phyloP scores from a whole-genome alignment of 2,329 filamentous ascomycete genomes.

The Alternaria metachromatica region DNA sequence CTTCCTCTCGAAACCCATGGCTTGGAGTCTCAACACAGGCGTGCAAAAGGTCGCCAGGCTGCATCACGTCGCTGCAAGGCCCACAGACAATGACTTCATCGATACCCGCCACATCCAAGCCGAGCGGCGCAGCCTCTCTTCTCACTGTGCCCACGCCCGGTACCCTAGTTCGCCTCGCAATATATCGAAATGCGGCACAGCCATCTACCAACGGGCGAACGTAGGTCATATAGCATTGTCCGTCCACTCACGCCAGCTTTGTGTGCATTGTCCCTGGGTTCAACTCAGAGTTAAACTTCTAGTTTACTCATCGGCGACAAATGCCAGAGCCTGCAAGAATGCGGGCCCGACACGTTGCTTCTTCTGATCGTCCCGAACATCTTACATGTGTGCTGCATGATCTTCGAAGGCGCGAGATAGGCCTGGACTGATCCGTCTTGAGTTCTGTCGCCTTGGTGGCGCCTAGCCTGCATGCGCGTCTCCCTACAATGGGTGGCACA shows the following conservation, averaged over 20 bases:
- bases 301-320: constrained; percentile 1
- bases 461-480: neutral
- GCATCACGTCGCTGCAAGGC: neutral
- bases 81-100: neutral
- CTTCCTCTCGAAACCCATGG: neutral
- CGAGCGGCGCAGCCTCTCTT: neutral
- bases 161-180: constrained; percentile 7
- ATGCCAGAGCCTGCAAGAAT: constrained; percentile 1
- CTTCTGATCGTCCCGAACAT: constrained; percentile 2
- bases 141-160: neutral
- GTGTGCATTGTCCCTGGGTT: constrained; percentile 1
- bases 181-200: constrained; percentile 7
- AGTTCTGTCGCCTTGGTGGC: constrained; percentile 4
- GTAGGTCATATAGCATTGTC: neutral
- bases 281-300: neutral
- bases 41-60: neutral
- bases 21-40: neutral
- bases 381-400: neutral
- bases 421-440: neutral
- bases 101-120: neutral
- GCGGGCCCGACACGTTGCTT: constrained; percentile 8
- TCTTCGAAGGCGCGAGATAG: constrained; percentile 4
- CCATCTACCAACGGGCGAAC: constrained; percentile 6
- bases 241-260: neutral
- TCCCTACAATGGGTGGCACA: neutral